Conservation (phyloP, 2,329 filamentous ascomycete genomes). For the Myotisia sp. region DNA sequence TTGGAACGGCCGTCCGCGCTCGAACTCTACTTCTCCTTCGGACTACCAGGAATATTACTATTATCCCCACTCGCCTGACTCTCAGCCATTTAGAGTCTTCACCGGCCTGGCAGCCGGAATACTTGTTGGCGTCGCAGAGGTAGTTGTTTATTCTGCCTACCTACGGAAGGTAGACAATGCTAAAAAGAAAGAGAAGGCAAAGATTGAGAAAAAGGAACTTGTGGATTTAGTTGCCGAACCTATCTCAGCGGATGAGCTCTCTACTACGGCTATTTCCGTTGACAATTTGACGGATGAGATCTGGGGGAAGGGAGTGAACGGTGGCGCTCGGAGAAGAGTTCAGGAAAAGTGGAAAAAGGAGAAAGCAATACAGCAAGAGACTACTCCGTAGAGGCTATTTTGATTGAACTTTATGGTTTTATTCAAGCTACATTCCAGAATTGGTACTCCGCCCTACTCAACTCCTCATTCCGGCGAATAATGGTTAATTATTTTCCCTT, state of each 20-base stretch:
- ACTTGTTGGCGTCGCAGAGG: constrained; percentile 34
- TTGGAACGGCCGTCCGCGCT: constrained; percentile 5
- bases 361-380: constrained; percentile 6
- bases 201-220: constrained; percentile 26
- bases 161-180: constrained; percentile 30
- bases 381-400: constrained; percentile 5
- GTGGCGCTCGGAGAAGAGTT: constrained; percentile 28
- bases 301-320: constrained; percentile 29
- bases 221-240: constrained; percentile 13
- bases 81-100: constrained; percentile 27
- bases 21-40: constrained; percentile 8
- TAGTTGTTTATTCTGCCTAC: constrained; percentile 34
- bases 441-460: too few relatives aligned
- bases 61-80: constrained; percentile 12
- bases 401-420: too few relatives aligned
- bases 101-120: constrained; percentile 28
- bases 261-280: constrained; percentile 1
- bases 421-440: too few relatives aligned
- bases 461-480: too few relatives aligned
- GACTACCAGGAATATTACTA: constrained; percentile 8
- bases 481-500: too few relatives aligned
- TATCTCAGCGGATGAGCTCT: neutral
- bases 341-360: constrained; percentile 25
- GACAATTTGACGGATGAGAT: constrained; percentile 21
- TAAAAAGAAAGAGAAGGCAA: constrained; percentile 23